Conservation (phyloP, 1,139 yeast genomes). For the Blastobotrys serpentis region DNA sequence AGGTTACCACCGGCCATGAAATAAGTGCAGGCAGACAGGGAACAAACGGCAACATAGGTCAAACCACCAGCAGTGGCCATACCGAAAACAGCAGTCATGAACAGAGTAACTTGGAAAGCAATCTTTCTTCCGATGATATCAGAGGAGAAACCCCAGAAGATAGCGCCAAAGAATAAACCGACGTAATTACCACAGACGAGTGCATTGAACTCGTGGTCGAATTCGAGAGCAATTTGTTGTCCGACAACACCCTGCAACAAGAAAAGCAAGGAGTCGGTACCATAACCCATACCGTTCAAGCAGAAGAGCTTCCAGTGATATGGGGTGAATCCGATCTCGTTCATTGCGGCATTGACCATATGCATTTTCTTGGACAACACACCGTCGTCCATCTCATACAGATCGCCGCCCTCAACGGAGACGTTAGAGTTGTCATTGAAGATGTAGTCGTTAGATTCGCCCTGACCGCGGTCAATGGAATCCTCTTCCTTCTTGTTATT, state of each 20-base stretch:
- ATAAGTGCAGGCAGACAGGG: slow-evolving; percentile 44
- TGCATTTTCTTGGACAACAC: slow-evolving; percentile 27
- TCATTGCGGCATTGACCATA: slow-evolving; percentile 35
- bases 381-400: slow-evolving; percentile 20
- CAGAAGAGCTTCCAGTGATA: slow-evolving; percentile 34
- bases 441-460: slow-evolving; percentile 3
- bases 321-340: slow-evolving; percentile 33
- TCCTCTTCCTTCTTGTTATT: not conserved
- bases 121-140: slow-evolving; percentile 58
- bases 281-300: slow-evolving; percentile 57
- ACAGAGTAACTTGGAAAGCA: slow-evolving; percentile 55
- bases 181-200: slow-evolving; percentile 45
- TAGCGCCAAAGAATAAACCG: slow-evolving; percentile 55
- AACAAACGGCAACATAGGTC: slow-evolving; percentile 46
- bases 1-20: slow-evolving; percentile 54
- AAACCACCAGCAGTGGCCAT: slow-evolving; percentile 55
- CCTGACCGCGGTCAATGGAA: not conserved
- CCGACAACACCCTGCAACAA: slow-evolving; percentile 48
- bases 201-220: slow-evolving; percentile 32
- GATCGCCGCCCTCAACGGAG: slow-evolving; percentile 17
- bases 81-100: slow-evolving; percentile 51
- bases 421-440: slow-evolving; percentile 12
- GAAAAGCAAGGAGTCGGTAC: slow-evolving; percentile 59
- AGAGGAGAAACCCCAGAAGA: slow-evolving; percentile 58
- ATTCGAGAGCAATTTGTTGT: slow-evolving; percentile 29